These are phyloP conservation scores for Sarocladium brachiariae DNA, from an alignment of 2,329 filamentous ascomycete genomes.

Conservation along the genomic window DNA sequence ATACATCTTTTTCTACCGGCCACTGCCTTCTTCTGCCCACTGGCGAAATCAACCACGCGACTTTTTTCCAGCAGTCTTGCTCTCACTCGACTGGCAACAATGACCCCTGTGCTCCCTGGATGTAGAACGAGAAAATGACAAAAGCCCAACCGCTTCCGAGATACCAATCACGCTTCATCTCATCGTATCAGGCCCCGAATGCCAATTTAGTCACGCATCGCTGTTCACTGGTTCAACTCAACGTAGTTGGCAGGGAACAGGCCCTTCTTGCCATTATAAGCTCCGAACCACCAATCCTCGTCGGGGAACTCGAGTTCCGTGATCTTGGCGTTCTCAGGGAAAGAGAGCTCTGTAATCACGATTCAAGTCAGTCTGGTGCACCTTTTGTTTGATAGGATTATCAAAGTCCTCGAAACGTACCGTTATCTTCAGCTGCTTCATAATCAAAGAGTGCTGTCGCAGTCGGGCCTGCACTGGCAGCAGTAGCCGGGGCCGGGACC, in stretches of 20 bases:
- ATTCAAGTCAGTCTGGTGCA: slow-evolving; percentile 10
- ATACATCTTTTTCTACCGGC: neutral
- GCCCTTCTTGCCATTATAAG: slow-evolving; percentile 70
- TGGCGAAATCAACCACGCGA: too few species aligned
- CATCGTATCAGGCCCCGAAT: neutral
- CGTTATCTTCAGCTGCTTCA: slow-evolving; percentile 92
- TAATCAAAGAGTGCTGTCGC: slow-evolving; percentile 92
- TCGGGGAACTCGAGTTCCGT: slow-evolving; percentile 88
- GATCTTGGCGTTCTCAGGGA: slow-evolving; percentile 82
- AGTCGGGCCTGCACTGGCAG: slow-evolving; percentile 47
- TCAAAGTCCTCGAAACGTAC: slow-evolving; percentile 30
- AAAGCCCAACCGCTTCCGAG: neutral
- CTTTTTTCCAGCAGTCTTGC: too few species aligned
- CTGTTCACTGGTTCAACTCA: slow-evolving; percentile 39
- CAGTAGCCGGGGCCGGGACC: slow-evolving; percentile 30
- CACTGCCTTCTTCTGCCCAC: neutral
- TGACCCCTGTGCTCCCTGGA: neutral
- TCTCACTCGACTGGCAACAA: neutral
- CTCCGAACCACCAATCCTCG: slow-evolving; percentile 97
- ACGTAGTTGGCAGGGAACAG: slow-evolving; percentile 78
- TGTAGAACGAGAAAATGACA: neutral
- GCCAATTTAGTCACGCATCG: neutral
- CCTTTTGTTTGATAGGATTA: too few species aligned
- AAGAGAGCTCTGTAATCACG: slow-evolving; percentile 57
- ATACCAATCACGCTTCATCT: neutral